A percentile compares a stretch with the other conserved stretches of the same genome.
These are phyloP conservation scores for Trichoderma brevicompactum DNA, from an alignment of 2,329 filamentous ascomycete species.

Conservation along the genomic window DNA sequence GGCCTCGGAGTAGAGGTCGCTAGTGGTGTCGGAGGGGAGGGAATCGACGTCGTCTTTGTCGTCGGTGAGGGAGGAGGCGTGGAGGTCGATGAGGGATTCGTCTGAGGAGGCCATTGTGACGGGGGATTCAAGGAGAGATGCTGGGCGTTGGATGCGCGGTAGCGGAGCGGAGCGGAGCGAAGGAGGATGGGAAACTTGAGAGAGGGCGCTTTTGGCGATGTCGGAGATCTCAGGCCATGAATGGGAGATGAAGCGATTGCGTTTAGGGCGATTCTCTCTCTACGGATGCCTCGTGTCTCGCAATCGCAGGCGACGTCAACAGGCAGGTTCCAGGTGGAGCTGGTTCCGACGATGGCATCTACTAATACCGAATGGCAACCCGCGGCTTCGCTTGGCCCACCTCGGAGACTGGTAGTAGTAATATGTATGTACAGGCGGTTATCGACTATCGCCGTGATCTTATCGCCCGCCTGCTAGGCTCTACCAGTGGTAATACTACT, in stretches of 20 bases:
- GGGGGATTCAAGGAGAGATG: neutral
- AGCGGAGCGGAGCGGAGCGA: neutral
- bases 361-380: neutral
- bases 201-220: slow-evolving; percentile 1
- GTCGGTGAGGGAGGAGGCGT: slow-evolving; percentile 51
- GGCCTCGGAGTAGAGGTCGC: slow-evolving; percentile 61
- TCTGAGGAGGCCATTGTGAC: slow-evolving; percentile 41
- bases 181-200: neutral
- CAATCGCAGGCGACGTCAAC: slow-evolving; percentile 16
- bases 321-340: slow-evolving; percentile 6
- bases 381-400: slow-evolving; percentile 4
- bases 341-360: neutral
- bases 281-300: neutral
- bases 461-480: neutral
- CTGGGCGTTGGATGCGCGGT: neutral
- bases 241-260: neutral
- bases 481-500: neutral
- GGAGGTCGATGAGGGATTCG: slow-evolving; percentile 57
- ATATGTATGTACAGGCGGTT: neutral
- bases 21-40: slow-evolving; percentile 64
- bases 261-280: neutral
- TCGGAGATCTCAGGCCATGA: slow-evolving; percentile 12
- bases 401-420: neutral
- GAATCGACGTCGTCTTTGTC: slow-evolving; percentile 64
- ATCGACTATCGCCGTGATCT: slow-evolving; percentile 19